Evolutionary conservation across 345 rosid species (phyloP).

Genomic region (Noccaea caerulescens): DNA sequence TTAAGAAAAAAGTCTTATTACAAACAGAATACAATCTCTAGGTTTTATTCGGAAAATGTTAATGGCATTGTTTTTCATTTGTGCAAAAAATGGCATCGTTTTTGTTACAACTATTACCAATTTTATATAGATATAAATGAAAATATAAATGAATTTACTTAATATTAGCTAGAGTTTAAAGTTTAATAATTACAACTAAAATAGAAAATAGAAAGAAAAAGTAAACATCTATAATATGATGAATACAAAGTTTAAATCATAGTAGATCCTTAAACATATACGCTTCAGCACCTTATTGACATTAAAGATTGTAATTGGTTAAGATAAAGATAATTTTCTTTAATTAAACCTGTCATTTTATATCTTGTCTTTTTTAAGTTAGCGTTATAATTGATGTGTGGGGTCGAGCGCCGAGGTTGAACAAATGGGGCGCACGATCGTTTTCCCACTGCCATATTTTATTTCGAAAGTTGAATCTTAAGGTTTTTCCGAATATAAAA

Average conservation of each 20-base stretch:
- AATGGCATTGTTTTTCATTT: background rate
- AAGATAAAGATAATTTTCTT: constrained; percentile 42
- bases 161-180: background rate
- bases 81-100: background rate
- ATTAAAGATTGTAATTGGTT: constrained; percentile 19
- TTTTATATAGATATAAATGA: background rate
- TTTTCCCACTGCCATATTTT: constrained; percentile 33
- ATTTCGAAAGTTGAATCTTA: constrained; percentile 37
- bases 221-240: background rate
- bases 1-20: constrained; percentile 11
- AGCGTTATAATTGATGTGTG: constrained; percentile 47
- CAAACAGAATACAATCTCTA: background rate
- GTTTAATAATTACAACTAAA: background rate
- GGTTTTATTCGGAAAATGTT: background rate
- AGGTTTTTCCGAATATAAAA: constrained; percentile 22
- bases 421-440: constrained; percentile 48
- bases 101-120: too few relatives aligned
- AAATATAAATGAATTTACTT: background rate
- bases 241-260: background rate
- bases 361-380: constrained; percentile 36
- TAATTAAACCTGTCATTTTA: constrained; percentile 27
- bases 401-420: constrained; percentile 50
- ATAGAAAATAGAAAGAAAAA: too few relatives aligned
- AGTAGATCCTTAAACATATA: background rate
- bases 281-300: background rate